phyloP scores from a whole-genome alignment of 441 rosid species.

The Adansonia grandidieri region DNA sequence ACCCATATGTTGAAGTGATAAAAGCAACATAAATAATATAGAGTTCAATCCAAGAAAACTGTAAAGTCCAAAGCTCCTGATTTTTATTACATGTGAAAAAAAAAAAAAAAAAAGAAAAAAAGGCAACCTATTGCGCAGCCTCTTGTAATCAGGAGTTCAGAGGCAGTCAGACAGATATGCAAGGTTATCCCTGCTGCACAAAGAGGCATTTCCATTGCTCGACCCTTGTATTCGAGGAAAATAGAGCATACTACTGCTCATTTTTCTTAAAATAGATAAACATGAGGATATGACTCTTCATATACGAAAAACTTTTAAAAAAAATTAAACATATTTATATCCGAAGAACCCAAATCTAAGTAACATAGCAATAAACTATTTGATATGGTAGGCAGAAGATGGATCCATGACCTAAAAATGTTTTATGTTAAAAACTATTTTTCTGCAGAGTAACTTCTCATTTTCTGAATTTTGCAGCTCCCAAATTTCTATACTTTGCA shows the following conservation, averaged over 20 bases:
- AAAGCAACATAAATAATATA: background rate
- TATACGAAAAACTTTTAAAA: no score
- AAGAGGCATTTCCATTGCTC: background rate
- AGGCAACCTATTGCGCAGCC: background rate
- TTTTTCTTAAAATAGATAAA: no score
- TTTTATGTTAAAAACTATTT: background rate
- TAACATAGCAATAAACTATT: background rate
- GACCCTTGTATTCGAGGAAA: background rate
- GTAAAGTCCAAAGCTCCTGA: conserved; percentile 1
- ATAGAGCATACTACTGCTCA: background rate
- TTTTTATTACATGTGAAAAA: no score
- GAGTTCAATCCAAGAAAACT: background rate
- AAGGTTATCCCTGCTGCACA: background rate
- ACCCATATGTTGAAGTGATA: background rate
- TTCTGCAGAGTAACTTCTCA: background rate
- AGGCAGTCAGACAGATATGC: background rate
- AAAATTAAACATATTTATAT: no score
- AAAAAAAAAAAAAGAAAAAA: no score
- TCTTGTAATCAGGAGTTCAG: background rate
- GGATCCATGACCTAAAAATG: background rate
- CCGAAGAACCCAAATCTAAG: no score
- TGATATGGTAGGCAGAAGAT: background rate
- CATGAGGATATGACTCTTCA: no score
- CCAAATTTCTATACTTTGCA: background rate
- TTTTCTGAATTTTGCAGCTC: conserved; percentile 6